A percentile compares a stretch with the other conserved stretches of the same genome.
These are phyloP conservation scores for Mycena chlorophos DNA, from an alignment of 768 basidiomycete genomes.

Conservation along the genomic window DNA sequence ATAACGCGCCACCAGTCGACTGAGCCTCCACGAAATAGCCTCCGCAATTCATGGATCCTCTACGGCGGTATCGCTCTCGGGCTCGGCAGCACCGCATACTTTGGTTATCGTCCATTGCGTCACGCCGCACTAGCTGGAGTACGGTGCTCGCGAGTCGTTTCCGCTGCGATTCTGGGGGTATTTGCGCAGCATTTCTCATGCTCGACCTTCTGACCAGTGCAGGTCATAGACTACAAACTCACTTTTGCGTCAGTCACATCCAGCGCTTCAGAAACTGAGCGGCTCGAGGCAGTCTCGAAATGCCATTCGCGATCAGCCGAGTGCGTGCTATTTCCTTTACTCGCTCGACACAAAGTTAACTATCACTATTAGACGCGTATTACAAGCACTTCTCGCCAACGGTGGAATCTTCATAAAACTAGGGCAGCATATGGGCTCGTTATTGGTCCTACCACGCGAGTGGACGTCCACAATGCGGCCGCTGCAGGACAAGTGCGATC, in stretches of 20 bases:
- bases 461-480: slow-evolving; percentile 54
- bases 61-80: slow-evolving; percentile 39
- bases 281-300: slow-evolving; percentile 57
- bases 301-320: slow-evolving; percentile 85
- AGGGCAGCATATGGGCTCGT: slow-evolving; percentile 83
- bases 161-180: slow-evolving; percentile 35
- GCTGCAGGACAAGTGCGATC: slow-evolving; percentile 90
- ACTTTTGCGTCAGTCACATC: slow-evolving; percentile 56
- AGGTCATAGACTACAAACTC: slow-evolving; percentile 71
- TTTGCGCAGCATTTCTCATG: slow-evolving; percentile 25
- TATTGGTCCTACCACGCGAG: slow-evolving; percentile 54
- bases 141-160: slow-evolving; percentile 79
- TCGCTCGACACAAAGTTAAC: background rate
- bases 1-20: slow-evolving; percentile 6
- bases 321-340: background rate
- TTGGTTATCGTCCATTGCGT: slow-evolving; percentile 75
- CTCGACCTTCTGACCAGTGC: slow-evolving; percentile 40
- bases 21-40: background rate
- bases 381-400: slow-evolving; percentile 84
- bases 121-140: slow-evolving; percentile 71
- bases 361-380: slow-evolving; percentile 46
- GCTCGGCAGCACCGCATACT: slow-evolving; percentile 37
- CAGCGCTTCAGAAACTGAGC: slow-evolving; percentile 48
- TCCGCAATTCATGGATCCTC: slow-evolving; percentile 34
- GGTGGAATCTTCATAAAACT: slow-evolving; percentile 64